Conservation (phyloP, 2,329 filamentous ascomycete genomes). For the Ophiostoma tasmaniense region DNA sequence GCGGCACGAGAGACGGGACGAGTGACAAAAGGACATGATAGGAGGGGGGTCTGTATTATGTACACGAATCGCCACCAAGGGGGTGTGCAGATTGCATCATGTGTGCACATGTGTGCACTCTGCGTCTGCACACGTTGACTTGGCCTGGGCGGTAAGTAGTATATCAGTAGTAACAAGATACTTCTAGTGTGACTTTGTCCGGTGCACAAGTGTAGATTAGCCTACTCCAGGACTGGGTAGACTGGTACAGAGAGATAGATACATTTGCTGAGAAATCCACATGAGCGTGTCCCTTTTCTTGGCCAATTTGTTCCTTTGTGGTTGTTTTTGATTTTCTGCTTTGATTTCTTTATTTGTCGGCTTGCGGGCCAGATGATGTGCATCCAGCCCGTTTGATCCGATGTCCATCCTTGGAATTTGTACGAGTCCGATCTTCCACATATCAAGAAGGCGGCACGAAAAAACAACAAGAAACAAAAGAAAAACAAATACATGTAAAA, state of each 20-base stretch:
- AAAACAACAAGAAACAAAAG: not conserved
- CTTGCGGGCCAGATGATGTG: not conserved
- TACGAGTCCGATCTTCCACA: not conserved
- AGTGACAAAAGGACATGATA: not conserved
- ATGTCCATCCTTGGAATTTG: not conserved
- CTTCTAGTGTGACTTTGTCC: not conserved
- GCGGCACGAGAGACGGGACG: not conserved
- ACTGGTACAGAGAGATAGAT: not conserved
- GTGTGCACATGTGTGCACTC: slow-evolving; percentile 2
- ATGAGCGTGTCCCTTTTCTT: not conserved
- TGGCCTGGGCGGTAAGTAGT: not conserved
- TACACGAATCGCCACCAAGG: not conserved
- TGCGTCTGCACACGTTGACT: not conserved
- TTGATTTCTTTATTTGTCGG: not conserved
- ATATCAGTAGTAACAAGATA: not conserved
- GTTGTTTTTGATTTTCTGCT: not conserved
- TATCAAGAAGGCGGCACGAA: not conserved
- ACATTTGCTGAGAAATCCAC: slow-evolving; percentile 3
- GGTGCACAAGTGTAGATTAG: not conserved
- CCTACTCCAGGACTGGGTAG: not conserved
- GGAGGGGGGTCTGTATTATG: not conserved
- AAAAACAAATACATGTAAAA: not conserved
- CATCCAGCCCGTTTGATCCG: not conserved
- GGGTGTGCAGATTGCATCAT: slow-evolving; percentile 1
- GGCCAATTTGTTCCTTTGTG: not conserved